A percentile compares a stretch with the other conserved stretches of the same genome.
These are phyloP conservation scores for Boletus coccyginus DNA, from an alignment of 768 basidiomycete genomes.

Conservation along the genomic window DNA sequence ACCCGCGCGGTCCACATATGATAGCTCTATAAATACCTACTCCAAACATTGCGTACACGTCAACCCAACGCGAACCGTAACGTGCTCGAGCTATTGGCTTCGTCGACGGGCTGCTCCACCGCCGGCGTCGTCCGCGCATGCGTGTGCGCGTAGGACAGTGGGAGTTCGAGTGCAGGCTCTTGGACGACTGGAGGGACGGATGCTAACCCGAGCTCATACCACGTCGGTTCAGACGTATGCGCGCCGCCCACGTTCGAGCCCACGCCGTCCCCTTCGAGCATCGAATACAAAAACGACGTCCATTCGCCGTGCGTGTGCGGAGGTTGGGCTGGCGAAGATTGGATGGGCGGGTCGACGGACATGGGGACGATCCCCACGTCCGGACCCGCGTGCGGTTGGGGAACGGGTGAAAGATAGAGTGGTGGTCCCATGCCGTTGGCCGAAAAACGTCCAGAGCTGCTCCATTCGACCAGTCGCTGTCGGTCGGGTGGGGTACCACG, in stretches of 20 bases:
- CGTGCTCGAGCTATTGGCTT: slow-evolving; percentile 28
- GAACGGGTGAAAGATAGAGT: slow-evolving; percentile 24
- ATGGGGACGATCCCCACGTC: slow-evolving; percentile 22
- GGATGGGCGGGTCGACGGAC: slow-evolving; percentile 15
- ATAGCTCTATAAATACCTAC: slow-evolving; percentile 29
- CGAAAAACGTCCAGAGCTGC: slow-evolving; percentile 18
- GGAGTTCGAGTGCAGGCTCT: slow-evolving; percentile 7
- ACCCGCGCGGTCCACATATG: slow-evolving; percentile 13
- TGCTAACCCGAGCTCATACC: slow-evolving; percentile 31
- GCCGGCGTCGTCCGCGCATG: neutral
- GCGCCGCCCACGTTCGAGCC: slow-evolving; percentile 2
- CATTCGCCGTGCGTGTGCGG: slow-evolving; percentile 25
- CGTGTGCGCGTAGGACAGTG: slow-evolving; percentile 8
- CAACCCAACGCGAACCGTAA: slow-evolving; percentile 31
- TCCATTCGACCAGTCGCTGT: slow-evolving; percentile 30
- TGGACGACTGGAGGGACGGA: slow-evolving; percentile 14
- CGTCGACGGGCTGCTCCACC: slow-evolving; percentile 19
- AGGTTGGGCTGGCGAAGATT: slow-evolving; percentile 1
- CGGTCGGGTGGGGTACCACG: slow-evolving; percentile 33
- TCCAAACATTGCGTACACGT: neutral
- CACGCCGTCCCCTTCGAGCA: slow-evolving; percentile 32
- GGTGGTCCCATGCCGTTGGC: slow-evolving; percentile 23
- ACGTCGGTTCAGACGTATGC: slow-evolving; percentile 16
- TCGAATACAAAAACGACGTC: slow-evolving; percentile 33
- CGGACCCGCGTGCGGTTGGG: slow-evolving; percentile 14